These are phyloP conservation scores for Stemphylium vesicarium DNA, from an alignment of 2,329 filamentous ascomycete species.

Conservation along the genomic window DNA sequence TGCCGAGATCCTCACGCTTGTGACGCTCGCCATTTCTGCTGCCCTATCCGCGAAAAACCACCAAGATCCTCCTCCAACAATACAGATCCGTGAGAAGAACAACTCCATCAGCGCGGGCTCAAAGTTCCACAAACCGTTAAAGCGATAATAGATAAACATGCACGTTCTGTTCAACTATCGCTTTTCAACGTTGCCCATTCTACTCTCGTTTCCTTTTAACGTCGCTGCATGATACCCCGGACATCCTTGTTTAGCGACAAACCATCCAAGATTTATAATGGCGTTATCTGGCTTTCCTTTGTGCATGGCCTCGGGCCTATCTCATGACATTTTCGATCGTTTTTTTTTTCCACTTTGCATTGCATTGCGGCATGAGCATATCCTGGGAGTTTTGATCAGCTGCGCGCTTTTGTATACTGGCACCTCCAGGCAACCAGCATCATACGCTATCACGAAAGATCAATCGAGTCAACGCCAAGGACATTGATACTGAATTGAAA, in stretches of 20 bases:
- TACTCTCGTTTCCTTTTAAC: conserved; percentile 14
- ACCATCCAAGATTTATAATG: conserved; percentile 7
- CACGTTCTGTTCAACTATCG: conserved; percentile 1
- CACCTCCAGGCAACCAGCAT: not conserved
- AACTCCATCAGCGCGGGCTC: conserved; percentile 32
- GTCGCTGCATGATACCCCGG: conserved; percentile 37
- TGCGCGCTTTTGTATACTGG: conserved; percentile 4
- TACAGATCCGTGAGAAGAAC: conserved; percentile 36
- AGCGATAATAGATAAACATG: conserved; percentile 16
- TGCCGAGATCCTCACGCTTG: conserved; percentile 41
- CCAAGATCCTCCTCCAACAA: conserved; percentile 29
- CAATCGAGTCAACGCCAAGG: not conserved
- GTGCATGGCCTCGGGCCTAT: not conserved
- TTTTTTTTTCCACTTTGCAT: conserved; percentile 3
- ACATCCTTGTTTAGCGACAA: conserved; percentile 24
- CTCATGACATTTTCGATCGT: conserved; percentile 1
- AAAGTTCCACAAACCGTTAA: conserved; percentile 22
- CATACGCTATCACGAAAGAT: conserved; percentile 1
- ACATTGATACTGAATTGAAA: not conserved
- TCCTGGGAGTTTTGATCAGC: conserved; percentile 4
- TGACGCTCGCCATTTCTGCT: conserved; percentile 42
- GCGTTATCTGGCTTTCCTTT: conserved; percentile 11
- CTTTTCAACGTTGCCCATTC: not conserved
- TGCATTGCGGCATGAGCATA: conserved; percentile 10
- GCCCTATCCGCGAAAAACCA: conserved; percentile 33